A percentile compares a stretch with the other conserved stretches of the same genome.
phyloP scores from a whole-genome alignment of 768 basidiomycete species.

The Mycena haematopus region DNA sequence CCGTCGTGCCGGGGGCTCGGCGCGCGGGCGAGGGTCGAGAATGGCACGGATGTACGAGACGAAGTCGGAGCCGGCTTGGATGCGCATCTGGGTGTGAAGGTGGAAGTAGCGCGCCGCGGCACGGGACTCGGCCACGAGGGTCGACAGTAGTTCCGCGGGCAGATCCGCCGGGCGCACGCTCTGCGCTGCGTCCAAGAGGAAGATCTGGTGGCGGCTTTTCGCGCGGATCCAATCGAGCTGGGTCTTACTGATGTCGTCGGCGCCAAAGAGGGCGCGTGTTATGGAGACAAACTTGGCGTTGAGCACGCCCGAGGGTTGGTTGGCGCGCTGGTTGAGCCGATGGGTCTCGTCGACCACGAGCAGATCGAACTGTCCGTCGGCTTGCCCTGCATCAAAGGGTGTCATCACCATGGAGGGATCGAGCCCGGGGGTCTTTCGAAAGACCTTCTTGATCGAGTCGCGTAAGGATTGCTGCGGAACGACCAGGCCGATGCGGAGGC shows the following conservation, averaged over 20 bases:
- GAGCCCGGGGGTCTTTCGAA: constrained; percentile 24
- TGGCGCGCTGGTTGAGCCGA: constrained; percentile 24
- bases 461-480: constrained; percentile 25
- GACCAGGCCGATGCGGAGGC: constrained; percentile 22
- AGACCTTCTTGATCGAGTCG: constrained; percentile 23
- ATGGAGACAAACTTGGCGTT: constrained; percentile 20
- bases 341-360: constrained; percentile 24
- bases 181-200: constrained; percentile 25
- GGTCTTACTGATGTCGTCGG: constrained; percentile 22
- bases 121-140: constrained; percentile 16
- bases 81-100: constrained; percentile 23
- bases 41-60: constrained; percentile 22
- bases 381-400: constrained; percentile 19
- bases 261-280: constrained; percentile 22
- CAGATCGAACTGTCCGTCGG: constrained; percentile 20
- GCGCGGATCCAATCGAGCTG: constrained; percentile 25
- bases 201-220: constrained; percentile 24
- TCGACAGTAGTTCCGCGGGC: constrained; percentile 18
- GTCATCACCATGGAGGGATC: constrained; percentile 24
- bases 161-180: constrained; percentile 24
- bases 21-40: constrained; percentile 20
- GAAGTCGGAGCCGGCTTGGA: constrained; percentile 25
- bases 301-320: constrained; percentile 20
- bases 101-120: constrained; percentile 22
- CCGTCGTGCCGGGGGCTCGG: constrained; percentile 10